Evolutionary conservation across 1,284 basidiomycete species (phyloP), one percentile per base, ranked within the genome.

Genomic region (Peniophora sp.): DNA sequence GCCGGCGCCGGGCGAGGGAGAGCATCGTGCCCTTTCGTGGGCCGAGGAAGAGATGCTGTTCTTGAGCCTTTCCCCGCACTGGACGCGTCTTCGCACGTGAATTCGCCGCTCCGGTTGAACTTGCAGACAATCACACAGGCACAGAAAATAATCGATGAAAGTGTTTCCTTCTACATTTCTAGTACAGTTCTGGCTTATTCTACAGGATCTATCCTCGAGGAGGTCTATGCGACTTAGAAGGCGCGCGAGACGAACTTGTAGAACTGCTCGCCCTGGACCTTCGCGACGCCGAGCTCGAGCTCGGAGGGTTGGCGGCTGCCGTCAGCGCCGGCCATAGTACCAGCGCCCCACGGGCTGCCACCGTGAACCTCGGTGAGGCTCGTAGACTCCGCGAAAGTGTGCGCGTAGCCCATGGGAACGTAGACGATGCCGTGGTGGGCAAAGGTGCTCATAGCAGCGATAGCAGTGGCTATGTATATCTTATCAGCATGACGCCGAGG

Each of bases 361-460:
- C 90, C 91, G 61, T 81, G 86, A 49, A 85, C 74, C 65, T 84
- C 80, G 12, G 61, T 65, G 48, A 88, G 51, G 68, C 80, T 76
- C 36, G 78, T 68, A 55, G 92, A 64, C 61, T 82, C 76, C 1
- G 68, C 61, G 52, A 81, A 83, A 3, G 74, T 60, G 54, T 74
- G 62, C 42, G 75, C 72, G 72, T 90, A 94, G 14, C 90, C 43
- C 18, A n/a, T 15, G 23, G 91, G 90, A 10, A 92, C 87, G 64
- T 73, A 91, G 64, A 80, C 73, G 57, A 91, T 75, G 34, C 89
- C 89, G 62, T 92, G 91, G 69, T 95, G 92, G 18, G 77, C 71
- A 55, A 93, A 72, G 46, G 85, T 89, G 22, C 89, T 88, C 49
- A 93, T 57, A 42, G 76, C 65, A 60, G 76, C 80, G 54, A 84